Conservation (phyloP, 2,329 filamentous ascomycete species). For the Aspergillus fischeri region DNA sequence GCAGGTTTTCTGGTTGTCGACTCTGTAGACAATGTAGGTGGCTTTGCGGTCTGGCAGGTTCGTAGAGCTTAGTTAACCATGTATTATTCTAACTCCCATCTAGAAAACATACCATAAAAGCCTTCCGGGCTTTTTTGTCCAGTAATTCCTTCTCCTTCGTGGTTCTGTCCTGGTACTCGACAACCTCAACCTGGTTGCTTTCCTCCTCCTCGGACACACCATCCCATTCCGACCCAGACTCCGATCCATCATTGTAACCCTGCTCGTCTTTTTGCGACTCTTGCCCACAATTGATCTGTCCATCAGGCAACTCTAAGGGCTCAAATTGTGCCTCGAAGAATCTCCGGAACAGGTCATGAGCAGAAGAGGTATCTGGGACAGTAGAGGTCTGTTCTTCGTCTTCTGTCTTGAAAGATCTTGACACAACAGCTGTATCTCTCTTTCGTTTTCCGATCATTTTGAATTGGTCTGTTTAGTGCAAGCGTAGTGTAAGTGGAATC, state of each 20-base stretch:
- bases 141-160: conserved; percentile 43
- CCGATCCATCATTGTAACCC: conserved; percentile 22
- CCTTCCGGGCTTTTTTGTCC: conserved; percentile 67
- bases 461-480: conserved; percentile 12
- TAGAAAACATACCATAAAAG: conserved; percentile 63
- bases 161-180: conserved; percentile 55
- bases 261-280: conserved; percentile 18
- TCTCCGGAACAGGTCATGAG: conserved; percentile 71
- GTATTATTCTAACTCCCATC: too few relatives aligned
- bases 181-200: conserved; percentile 51
- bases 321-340: conserved; percentile 88
- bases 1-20: conserved; percentile 13
- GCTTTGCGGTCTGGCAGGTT: conserved; percentile 40
- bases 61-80: conserved; percentile 7
- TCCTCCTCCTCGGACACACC: conserved; percentile 55
- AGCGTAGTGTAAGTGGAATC: background rate
- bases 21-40: conserved; percentile 38
- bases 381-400: conserved; percentile 20
- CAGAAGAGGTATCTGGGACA: conserved; percentile 49
- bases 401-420: conserved; percentile 18
- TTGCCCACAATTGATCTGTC: conserved; percentile 6
- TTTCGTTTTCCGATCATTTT: conserved; percentile 48
- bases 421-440: conserved; percentile 35
- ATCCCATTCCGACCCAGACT: conserved; percentile 55
- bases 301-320: conserved; percentile 52